phyloP scores from a whole-genome alignment of 2,329 filamentous ascomycete genomes.

The Curvularia sp. region DNA sequence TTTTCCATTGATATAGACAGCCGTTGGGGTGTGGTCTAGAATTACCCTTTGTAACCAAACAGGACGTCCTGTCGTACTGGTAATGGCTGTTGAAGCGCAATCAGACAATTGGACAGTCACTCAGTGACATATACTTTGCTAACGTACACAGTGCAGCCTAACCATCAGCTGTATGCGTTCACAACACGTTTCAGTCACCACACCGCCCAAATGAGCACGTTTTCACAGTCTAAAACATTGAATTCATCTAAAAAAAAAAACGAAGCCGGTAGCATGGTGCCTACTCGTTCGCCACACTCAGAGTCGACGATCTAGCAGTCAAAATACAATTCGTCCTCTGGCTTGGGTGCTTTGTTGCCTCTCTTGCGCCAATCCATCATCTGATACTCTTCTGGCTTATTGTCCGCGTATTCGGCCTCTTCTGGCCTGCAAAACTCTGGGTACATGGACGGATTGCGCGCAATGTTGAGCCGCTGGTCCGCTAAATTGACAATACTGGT shows the following conservation, averaged over 20 bases:
- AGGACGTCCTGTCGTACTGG: too few relatives aligned
- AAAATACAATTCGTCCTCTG: not conserved
- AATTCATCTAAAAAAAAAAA: not conserved
- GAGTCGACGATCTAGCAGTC: not conserved
- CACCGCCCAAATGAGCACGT: not conserved
- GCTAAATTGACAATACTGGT: constrained; percentile 2
- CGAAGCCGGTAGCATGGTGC: not conserved
- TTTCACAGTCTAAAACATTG: not conserved
- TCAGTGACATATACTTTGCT: too few relatives aligned
- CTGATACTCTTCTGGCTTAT: not conserved
- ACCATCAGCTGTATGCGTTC: not conserved
- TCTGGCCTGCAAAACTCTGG: not conserved
- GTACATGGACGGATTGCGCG: constrained; percentile 8
- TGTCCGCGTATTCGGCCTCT: not conserved
- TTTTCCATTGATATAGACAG: not conserved
- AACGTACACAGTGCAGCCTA: not conserved
- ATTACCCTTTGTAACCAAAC: not conserved
- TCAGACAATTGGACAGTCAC: too few relatives aligned
- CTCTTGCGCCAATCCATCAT: constrained; percentile 8
- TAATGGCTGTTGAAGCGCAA: too few relatives aligned
- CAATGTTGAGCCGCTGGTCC: constrained; percentile 8
- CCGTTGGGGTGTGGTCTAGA: not conserved
- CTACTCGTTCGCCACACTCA: not conserved
- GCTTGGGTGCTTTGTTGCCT: not conserved
- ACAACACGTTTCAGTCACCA: not conserved